Evolutionary conservation across 768 basidiomycete species (phyloP).

Genomic region (Basidioascus undulatus): DNA sequence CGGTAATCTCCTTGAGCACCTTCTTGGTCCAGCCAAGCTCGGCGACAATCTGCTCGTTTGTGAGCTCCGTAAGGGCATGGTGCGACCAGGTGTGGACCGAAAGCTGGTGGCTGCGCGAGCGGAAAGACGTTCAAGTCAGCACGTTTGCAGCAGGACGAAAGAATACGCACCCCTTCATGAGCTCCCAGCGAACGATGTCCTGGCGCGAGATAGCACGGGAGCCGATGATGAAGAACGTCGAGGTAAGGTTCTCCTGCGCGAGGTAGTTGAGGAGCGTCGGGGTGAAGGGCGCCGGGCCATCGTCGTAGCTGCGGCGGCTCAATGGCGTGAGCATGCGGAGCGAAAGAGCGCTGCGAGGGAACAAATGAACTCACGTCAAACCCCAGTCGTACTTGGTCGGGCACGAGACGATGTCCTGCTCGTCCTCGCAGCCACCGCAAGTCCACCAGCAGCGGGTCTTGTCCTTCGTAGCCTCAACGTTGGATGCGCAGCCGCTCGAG

Average conservation of each 20-base stretch:
- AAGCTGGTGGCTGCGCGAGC: no score
- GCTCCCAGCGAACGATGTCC: conserved; percentile 41
- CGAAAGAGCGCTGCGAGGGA: background rate
- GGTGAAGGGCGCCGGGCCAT: conserved; percentile 60
- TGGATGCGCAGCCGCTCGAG: conserved; percentile 39
- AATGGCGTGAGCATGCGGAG: background rate
- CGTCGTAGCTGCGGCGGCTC: conserved; percentile 37
- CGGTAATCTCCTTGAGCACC: conserved; percentile 56
- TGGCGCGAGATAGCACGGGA: conserved; percentile 59
- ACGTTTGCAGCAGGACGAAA: background rate
- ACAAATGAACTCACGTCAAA: conserved; percentile 18
- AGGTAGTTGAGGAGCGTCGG: conserved; percentile 48
- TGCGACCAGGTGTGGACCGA: conserved; percentile 81
- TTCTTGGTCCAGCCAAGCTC: conserved; percentile 74
- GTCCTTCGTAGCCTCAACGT: conserved; percentile 31
- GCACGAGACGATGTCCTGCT: conserved; percentile 51
- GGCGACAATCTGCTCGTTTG: conserved; percentile 58
- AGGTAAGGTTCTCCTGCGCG: conserved; percentile 34
- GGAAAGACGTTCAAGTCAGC: no score
- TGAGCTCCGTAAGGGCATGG: conserved; percentile 39
- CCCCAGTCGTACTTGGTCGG: conserved; percentile 38
- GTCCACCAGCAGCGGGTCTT: conserved; percentile 77
- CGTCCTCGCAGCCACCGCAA: conserved; percentile 43
- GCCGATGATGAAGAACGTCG: conserved; percentile 74
- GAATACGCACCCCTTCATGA: conserved; percentile 27